Evolutionary conservation across 768 basidiomycete genomes (phyloP).

Genomic region (Melanogaster broomeanus): DNA sequence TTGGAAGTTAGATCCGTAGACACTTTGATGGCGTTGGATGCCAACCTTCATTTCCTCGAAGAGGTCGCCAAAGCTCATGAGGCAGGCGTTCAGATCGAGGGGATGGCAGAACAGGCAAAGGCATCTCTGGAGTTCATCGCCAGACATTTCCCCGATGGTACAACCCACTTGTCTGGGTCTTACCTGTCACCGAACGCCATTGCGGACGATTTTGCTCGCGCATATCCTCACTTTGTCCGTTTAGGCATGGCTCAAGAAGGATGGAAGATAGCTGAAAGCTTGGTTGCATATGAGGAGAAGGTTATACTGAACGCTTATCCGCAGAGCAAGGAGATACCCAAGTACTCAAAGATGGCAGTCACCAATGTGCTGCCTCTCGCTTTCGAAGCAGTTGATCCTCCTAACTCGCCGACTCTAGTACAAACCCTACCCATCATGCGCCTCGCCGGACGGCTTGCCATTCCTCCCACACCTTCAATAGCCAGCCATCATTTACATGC

Average conservation of each 20-base stretch:
- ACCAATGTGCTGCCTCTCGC: conserved; percentile 20
- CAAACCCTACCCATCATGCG: conserved; percentile 23
- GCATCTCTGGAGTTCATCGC: conserved; percentile 30
- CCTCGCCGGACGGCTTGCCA: conserved; percentile 33
- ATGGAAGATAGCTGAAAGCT: conserved; percentile 22
- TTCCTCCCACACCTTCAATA: conserved; percentile 35
- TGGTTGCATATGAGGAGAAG: conserved; percentile 2
- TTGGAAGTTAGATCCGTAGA: conserved; percentile 38
- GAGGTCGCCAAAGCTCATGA: conserved; percentile 1
- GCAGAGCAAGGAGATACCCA: conserved; percentile 1
- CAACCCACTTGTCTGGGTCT: conserved; percentile 4
- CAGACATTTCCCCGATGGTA: conserved; percentile 8
- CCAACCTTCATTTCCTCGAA: conserved; percentile 40
- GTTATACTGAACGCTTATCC: not conserved
- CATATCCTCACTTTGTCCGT: conserved; percentile 20
- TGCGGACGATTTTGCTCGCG: not conserved
- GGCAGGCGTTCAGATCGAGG: not conserved
- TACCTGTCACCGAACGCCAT: not conserved
- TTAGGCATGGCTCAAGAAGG: conserved; percentile 24
- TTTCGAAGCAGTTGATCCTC: conserved; percentile 9
- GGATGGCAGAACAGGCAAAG: conserved; percentile 7
- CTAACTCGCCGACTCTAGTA: conserved; percentile 1
- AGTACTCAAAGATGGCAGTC: conserved; percentile 10
- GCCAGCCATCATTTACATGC: conserved; percentile 44
- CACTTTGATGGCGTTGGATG: conserved; percentile 43